Base-by-base conservation (phyloP, 1,139 yeast genomes). In the Blastobotrys indianensis region DNA sequence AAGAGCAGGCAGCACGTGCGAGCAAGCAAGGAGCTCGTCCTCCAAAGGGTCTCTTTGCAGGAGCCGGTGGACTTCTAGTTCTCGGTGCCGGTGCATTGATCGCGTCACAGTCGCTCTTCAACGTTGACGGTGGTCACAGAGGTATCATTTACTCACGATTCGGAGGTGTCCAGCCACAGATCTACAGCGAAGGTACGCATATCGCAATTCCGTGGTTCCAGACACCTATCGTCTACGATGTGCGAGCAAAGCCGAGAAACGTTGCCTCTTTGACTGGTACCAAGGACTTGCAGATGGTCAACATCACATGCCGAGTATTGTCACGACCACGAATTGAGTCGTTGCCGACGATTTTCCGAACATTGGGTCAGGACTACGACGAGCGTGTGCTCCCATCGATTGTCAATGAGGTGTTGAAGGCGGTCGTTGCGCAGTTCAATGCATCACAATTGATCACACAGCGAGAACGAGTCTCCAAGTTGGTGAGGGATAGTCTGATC, bases 91-190 rank as follows among this genome's bases (percentile, higher is more conserved):
- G 80, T 39, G 76, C 84, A 1, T 49, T 84, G 37, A 64, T 82
- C 41, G 72, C 82, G 32, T 85, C 85, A 60, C 77, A 85, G 51
- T 81, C 96, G 2, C 75, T 90, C 47, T 90, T 87, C 72, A 90
- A 88, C 65, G 98, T 92, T 50, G 97, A 92, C 65, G 99, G 99
- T 78, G 99, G 99, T 68, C 97, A 92, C 68, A 77, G 99, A 65
- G 99, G 97, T 28, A 88, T 92, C 60, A 77, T 92, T 37, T 92
- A 92, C 67, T 87, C 95, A 32, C 81, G 99, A 64, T 49, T 88
- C 39, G 77, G 80, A 44, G 99, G 99, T 64, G 82, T 92, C 44
- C 86, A 82, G 62, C 80, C 90, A n/a, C 75, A 74, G 51, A 87
- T 92, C 54, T 87, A 82, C 64, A 80, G 79, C 41, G 99, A 92